Evolutionary conservation across 23 red algal genomes (phyloP), one percentile per base, ranked within the genome.

Genomic region (Pyropia haitanensis): DNA sequence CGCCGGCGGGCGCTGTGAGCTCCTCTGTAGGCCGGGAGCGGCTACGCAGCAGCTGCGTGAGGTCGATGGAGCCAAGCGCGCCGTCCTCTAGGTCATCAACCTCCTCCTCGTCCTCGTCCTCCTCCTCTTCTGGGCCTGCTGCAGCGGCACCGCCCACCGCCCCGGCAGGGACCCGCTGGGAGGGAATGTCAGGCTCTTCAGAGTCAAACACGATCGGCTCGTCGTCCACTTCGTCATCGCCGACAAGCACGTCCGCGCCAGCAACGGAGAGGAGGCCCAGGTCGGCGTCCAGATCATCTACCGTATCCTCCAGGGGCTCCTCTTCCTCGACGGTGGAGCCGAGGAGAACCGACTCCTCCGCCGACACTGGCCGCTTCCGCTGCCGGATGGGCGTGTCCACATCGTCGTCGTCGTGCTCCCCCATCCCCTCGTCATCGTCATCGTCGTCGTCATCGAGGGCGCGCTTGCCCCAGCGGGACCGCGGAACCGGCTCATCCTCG

Each of bases 71-170:
- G 20, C 21, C 27, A 25, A 60, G 28, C 29, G 55, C 52, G 8
- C 71, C 81, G 31, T 87, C 81, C 30, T 73, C 81, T 29, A 18
- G 60, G 28, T 87, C 61, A 33, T 68, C 63, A 19, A 61, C 81
- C 1, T 63, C 48, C 5, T 73, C 78, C 23, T 72, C 78, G 0
- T 24, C 52, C 39, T 28, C 24, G 16, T 68, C 53, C 53, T 77
- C 61, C 27, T 76, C 81, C 10, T 13, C 48, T 22, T 51, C 58
- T 31, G 44, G 17, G 49, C 51, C 61, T 19, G 26, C 22, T 13
- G 53, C 9, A 21, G 62, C 14, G 24, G 19, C 56, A 25, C 56
- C 55, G 14, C 18, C 61, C 21, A 31, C 62, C 12, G 33, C n/a
- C 26, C 61, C 56, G 15, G 28, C 26, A 39, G 61, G 61, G 61